Evolutionary conservation across 148 eudicot species (phyloP).

Genomic region (Persicaria maculosa): DNA sequence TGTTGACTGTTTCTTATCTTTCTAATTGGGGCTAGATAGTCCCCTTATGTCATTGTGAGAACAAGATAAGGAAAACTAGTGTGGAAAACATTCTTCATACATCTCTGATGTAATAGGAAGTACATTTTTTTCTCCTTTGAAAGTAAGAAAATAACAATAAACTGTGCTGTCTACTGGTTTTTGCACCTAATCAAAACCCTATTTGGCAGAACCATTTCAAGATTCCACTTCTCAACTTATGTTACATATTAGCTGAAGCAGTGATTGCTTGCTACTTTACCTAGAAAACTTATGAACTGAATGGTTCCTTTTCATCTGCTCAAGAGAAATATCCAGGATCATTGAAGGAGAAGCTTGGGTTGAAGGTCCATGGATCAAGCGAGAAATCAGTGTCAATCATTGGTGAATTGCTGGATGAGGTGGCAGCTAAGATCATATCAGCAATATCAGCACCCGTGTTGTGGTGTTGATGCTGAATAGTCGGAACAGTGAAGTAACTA

Average conservation of each 20-base stretch:
- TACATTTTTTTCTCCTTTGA: no score
- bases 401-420: conserved; percentile 77
- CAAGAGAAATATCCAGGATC: conserved; percentile 32
- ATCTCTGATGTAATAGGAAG: neutral
- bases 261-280: neutral
- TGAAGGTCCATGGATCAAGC: conserved; percentile 32
- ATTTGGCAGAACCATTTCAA: neutral
- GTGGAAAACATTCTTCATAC: conserved; percentile 8
- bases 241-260: neutral
- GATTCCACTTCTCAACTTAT: conserved; percentile 1
- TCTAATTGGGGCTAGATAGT: neutral
- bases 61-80: neutral
- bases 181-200: conserved; percentile 6
- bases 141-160: neutral
- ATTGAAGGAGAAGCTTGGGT: conserved; percentile 41
- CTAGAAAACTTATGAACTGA: conserved; percentile 1
- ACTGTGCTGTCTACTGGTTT: neutral
- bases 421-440: conserved; percentile 51
- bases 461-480: conserved; percentile 25
- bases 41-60: neutral
- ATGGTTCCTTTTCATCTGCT: neutral
- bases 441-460: conserved; percentile 41
- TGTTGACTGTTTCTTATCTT: no score
- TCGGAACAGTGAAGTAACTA: conserved; percentile 40
- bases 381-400: conserved; percentile 46